These are phyloP conservation scores for Trichomonascus vanleenenianus DNA, from an alignment of 805 yeast species.

Conservation along the genomic window DNA sequence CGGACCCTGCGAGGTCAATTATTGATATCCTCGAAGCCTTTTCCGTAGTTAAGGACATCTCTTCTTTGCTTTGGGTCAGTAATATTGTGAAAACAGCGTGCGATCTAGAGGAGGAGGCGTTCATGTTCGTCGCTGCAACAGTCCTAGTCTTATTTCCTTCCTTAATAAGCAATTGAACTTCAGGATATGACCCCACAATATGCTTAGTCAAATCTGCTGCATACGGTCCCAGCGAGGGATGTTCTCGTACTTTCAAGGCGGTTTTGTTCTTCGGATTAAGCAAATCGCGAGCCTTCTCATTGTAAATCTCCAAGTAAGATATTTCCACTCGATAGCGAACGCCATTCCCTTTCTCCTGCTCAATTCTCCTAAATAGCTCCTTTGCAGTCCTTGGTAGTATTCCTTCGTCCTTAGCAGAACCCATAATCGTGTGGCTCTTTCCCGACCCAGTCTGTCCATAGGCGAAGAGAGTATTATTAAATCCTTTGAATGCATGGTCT, in stretches of 20 bases:
- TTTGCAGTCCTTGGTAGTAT: constrained; percentile 55
- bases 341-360: constrained; percentile 37
- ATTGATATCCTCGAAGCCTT: constrained; percentile 49
- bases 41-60: constrained; percentile 25
- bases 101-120: constrained; percentile 57
- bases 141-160: constrained; percentile 46
- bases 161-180: constrained; percentile 36
- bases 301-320: constrained; percentile 59
- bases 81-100: constrained; percentile 58
- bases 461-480: constrained; percentile 62
- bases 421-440: constrained; percentile 74
- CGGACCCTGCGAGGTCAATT: constrained; percentile 71
- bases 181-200: constrained; percentile 34
- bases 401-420: constrained; percentile 45
- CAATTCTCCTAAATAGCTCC: constrained; percentile 40
- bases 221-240: constrained; percentile 53
- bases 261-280: constrained; percentile 23
- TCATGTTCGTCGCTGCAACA: constrained; percentile 58
- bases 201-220: constrained; percentile 50
- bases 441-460: constrained; percentile 82
- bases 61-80: constrained; percentile 40
- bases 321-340: constrained; percentile 32
- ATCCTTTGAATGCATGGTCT: constrained; percentile 57
- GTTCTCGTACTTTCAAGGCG: constrained; percentile 45
- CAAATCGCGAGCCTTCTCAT: constrained; percentile 57